Evolutionary conservation across 106 monocot genomes (phyloP).

Genomic region (Chionographis japonica): DNA sequence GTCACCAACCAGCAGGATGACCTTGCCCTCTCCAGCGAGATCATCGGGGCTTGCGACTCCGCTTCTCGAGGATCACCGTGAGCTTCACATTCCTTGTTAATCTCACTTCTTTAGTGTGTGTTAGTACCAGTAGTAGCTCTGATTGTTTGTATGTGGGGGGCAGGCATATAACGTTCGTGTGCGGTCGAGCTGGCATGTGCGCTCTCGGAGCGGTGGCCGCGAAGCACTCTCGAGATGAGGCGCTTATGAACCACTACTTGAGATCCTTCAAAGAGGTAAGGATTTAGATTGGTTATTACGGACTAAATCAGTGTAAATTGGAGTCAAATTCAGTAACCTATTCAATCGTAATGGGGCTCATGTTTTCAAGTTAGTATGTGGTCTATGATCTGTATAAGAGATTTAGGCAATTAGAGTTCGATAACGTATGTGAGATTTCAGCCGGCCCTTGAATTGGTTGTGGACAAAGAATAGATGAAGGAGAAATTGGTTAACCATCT

Average conservation of each 20-base stretch:
- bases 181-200: slow-evolving; percentile 81
- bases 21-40: slow-evolving; percentile 45
- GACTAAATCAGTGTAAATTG: no score
- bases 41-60: slow-evolving; percentile 48
- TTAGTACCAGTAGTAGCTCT: not conserved
- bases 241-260: slow-evolving; percentile 44
- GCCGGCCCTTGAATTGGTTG: no score
- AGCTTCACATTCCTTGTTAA: not conserved
- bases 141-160: not conserved
- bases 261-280: slow-evolving; percentile 74
- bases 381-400: no score
- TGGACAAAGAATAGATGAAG: no score
- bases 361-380: no score
- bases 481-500: no score
- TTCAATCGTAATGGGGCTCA: no score
- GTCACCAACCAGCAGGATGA: slow-evolving; percentile 40
- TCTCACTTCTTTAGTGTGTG: not conserved
- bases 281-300: no score
- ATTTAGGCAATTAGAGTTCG: no score
- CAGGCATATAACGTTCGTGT: slow-evolving; percentile 77
- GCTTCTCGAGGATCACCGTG: slow-evolving; percentile 44
- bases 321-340: no score
- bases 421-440: no score
- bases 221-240: slow-evolving; percentile 46
- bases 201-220: slow-evolving; percentile 83